These are phyloP conservation scores for Cordyceps pruinosa DNA, from an alignment of 2,329 filamentous ascomycete genomes.

Conservation along the genomic window DNA sequence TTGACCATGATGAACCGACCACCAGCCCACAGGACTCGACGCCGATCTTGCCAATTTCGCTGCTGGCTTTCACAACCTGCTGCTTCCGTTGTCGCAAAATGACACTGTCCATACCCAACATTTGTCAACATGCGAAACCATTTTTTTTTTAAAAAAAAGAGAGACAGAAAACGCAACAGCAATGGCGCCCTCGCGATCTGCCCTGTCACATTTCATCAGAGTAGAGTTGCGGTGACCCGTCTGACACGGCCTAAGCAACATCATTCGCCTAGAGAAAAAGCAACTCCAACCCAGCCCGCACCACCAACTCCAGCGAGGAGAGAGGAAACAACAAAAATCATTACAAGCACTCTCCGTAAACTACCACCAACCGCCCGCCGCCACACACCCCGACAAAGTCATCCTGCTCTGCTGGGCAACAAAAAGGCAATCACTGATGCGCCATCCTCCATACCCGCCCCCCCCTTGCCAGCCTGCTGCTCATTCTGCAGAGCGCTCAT, in stretches of 20 bases:
- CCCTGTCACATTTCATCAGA: not conserved
- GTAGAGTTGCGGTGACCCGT: conserved; percentile 2
- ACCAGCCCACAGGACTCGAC: not conserved
- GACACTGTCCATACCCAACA: not conserved
- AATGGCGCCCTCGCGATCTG: not conserved
- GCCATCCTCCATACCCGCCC: not conserved
- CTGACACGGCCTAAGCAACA: not conserved
- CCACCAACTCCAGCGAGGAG: not conserved
- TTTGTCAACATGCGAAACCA: not conserved
- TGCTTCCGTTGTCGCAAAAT: not conserved
- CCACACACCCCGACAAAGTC: not conserved
- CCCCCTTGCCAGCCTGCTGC: not conserved
- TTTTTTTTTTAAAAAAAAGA: not conserved
- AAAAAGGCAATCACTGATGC: not conserved
- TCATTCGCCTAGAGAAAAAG: not conserved
- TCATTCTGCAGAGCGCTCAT: conserved; percentile 1
- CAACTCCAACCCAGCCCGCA: not conserved
- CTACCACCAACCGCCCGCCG: not conserved
- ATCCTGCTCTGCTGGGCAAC: not conserved
- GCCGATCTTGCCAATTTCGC: conserved; percentile 6
- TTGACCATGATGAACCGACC: not conserved
- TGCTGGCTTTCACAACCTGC: not conserved
- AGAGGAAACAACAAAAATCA: conserved; percentile 10
- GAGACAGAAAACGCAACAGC: not conserved
- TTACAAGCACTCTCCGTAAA: too few relatives aligned